These are phyloP conservation scores for Heliophila coronopifolia DNA, from an alignment of 441 rosid genomes.

Conservation along the genomic window DNA sequence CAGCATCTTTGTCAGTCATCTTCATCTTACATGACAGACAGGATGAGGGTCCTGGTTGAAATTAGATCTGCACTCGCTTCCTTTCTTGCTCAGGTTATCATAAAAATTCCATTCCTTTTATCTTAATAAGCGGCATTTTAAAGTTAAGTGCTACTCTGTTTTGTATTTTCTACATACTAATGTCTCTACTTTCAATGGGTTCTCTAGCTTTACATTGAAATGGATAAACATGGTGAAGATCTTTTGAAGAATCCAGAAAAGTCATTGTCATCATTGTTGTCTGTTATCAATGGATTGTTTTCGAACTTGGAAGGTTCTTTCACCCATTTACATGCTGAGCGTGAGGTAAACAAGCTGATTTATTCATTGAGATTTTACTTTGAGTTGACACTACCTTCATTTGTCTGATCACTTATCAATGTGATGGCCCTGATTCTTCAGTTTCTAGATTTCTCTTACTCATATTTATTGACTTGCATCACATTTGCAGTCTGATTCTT, in stretches of 20 bases:
- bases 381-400: background rate
- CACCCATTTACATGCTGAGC: conserved; percentile 51
- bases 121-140: background rate
- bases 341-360: conserved; percentile 40
- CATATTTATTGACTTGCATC: background rate
- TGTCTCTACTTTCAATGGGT: conserved; percentile 14
- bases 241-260: conserved; percentile 61
- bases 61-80: conserved; percentile 66
- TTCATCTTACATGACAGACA: conserved; percentile 57
- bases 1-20: conserved; percentile 54
- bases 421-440: conserved; percentile 1
- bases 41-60: conserved; percentile 50
- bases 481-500: conserved; percentile 50
- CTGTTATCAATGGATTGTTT: conserved; percentile 45
- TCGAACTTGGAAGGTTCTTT: conserved; percentile 61
- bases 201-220: conserved; percentile 63
- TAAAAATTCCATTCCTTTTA: background rate
- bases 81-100: conserved; percentile 74
- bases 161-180: conserved; percentile 2
- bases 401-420: conserved; percentile 7
- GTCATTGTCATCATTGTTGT: conserved; percentile 47
- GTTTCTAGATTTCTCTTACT: conserved; percentile 14
- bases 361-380: background rate
- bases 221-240: conserved; percentile 63
- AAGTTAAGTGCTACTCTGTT: background rate